Base-by-base conservation (phyloP, 2,329 filamentous ascomycete species). In the Fusarium ambrosium region DNA sequence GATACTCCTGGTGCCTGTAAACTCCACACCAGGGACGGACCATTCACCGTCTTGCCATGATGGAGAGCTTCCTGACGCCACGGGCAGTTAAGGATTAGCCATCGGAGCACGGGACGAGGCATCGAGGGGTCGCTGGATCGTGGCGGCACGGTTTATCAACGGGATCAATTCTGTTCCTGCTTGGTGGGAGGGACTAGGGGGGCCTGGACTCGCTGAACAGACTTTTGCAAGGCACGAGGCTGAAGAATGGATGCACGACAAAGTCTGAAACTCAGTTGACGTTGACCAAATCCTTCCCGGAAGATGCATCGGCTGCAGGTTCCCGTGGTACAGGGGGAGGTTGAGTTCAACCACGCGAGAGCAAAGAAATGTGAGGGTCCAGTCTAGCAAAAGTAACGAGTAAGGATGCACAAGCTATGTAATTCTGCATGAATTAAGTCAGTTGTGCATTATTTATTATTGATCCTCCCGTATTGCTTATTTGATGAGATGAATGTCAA, bases 121-220 rank as follows among this genome's bases (percentile, higher is more conserved):
- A 59, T 53, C 56, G 34, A 43, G 51, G 45, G 51, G 59, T 27
- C 45, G 14, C 45, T 51, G 45, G 62, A 70, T 70, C 48, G 72
- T 75, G 72, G 72, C 72, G 51, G 62, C 36, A 62, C 60, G 58
- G 36, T 71, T 64, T 32, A 43, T 45, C 69, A 72, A 75, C 69
- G 72, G 72, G 56, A 59, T 62, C 37, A 45, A 27, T 24, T 70
- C 61, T 70, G 72, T 70, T 73, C 69, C 61, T 68, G 61, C 62
- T 66, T 60, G 51, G 24, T 63, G 62, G 56, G 55, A 51, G 45
- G 59, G 43, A 51, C 55, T 24, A 63, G 43, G 70, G 58, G 37
- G 72, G 72, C 72, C 72, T 70, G 29, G 72, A 73, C 66, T 70
- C 41, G 69, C n/a, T 45, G 53, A 73, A 68, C 65, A 64, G 36